Conservation (phyloP, 495 filamentous ascomycete species). For the Poronia punctata region DNA sequence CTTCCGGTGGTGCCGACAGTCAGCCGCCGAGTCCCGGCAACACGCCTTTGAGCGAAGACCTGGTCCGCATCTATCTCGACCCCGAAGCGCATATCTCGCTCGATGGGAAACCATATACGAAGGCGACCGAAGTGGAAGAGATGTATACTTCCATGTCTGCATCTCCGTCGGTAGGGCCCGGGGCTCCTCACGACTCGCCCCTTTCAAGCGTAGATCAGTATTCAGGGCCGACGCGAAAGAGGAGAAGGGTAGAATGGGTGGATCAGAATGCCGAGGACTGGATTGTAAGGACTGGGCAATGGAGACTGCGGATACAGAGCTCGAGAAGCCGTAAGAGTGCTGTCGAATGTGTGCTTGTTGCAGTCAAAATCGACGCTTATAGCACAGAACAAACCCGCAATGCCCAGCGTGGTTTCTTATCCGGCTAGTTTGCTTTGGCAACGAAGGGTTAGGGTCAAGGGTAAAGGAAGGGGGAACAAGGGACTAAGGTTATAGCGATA, state of each 20-base stretch:
- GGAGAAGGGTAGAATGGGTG: constrained; percentile 35
- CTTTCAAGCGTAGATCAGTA: constrained; percentile 17
- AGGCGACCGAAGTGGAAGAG: constrained; percentile 20
- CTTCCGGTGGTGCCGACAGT: constrained; percentile 40
- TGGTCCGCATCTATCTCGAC: constrained; percentile 60
- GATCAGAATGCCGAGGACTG: constrained; percentile 45
- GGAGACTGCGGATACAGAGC: constrained; percentile 65
- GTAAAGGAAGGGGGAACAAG: not conserved
- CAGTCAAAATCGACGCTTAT: constrained; percentile 75
- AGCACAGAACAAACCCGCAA: constrained; percentile 65
- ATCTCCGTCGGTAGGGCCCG: constrained; percentile 26
- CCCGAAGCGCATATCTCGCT: constrained; percentile 62
- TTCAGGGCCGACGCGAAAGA: constrained; percentile 39
- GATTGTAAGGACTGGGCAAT: constrained; percentile 74
- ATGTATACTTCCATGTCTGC: constrained; percentile 21
- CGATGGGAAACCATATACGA: constrained; percentile 53
- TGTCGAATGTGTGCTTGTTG: constrained; percentile 61
- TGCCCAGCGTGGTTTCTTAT: constrained; percentile 57
- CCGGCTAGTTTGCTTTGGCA: too few species aligned
- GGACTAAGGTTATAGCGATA: not conserved
- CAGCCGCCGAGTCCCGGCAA: constrained; percentile 61
- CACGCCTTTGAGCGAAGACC: constrained; percentile 62
- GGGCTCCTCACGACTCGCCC: constrained; percentile 28
- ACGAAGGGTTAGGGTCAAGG: constrained; percentile 19
- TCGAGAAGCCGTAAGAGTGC: constrained; percentile 44